Evolutionary conservation across 805 yeast species (phyloP), one percentile per base, ranked within the genome.

Genomic region (Myxozyma neglecta): DNA sequence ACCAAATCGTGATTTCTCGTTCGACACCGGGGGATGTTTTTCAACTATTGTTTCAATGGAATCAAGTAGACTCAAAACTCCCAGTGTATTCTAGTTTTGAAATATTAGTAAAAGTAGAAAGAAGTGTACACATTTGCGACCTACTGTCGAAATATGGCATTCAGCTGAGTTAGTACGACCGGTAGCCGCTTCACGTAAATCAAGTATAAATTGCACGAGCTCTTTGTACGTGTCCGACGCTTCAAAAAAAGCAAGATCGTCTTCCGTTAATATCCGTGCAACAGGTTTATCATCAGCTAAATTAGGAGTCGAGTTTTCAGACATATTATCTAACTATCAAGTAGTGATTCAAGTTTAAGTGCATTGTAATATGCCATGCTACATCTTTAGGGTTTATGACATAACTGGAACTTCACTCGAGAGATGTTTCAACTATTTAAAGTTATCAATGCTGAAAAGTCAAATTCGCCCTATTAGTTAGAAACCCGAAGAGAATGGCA

Each of bases 1-100:
- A 6, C 99, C 99, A 73, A 94, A 94, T 60, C 99, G 79, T 8
- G 96, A 86, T 2, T 80, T 79, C 35, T 84, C 83, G 56, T 88
- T 89, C 46, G 82, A 76, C 0, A 77, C 73, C 0, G 96, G 91
- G 0, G 97, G 97, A 71, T 86, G 83, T 1, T 70, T 65, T 0
- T 78, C 79, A 0, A 74, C 73, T 0, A 91, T 81, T 1, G 75
- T 69, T 10, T 79, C 80, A 14, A 93, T 72, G 0, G 84, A 54
- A 0, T 56, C 62, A 29, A 81, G 51, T 37, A 47, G 10, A 16
- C 16, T 34, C 34, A 50, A n/a, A 1, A 39, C 16, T 46, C 48
- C 32, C 49, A 6, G 18, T 9, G 37, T 48, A 36, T 29, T 32
- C 42, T 36, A n/a, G 20, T 13, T 20, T 14, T 1, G 16, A 39